These are phyloP conservation scores for Penstemon barbatus DNA, from an alignment of 257 asterid species.

Conservation along the genomic window DNA sequence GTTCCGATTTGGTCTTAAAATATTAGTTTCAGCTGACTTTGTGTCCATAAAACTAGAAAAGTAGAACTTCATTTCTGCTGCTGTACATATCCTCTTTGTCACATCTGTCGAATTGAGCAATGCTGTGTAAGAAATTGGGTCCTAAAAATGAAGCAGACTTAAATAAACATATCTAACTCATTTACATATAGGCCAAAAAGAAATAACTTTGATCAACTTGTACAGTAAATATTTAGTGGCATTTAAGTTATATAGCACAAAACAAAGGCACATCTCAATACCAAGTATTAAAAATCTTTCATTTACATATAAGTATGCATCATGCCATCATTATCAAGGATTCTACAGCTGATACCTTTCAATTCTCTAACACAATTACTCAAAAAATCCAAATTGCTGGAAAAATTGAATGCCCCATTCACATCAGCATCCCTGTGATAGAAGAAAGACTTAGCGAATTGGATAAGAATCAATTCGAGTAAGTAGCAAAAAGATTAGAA, in stretches of 20 bases:
- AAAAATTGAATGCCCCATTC: slow-evolving; percentile 77
- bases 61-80: slow-evolving; percentile 94
- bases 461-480: slow-evolving; percentile 24
- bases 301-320: neutral
- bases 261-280: slow-evolving; percentile 1
- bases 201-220: slow-evolving; percentile 6
- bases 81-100: slow-evolving; percentile 80
- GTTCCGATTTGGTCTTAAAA: slow-evolving; percentile 79
- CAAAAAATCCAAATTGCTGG: slow-evolving; percentile 71
- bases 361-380: slow-evolving; percentile 68
- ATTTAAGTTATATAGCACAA: slow-evolving; percentile 9
- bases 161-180: neutral
- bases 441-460: slow-evolving; percentile 22
- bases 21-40: slow-evolving; percentile 55
- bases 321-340: neutral
- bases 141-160: slow-evolving; percentile 16
- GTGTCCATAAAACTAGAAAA: slow-evolving; percentile 69
- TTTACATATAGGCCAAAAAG: neutral
- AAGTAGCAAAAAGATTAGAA: slow-evolving; percentile 1
- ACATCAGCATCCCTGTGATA: slow-evolving; percentile 72
- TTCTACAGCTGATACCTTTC: slow-evolving; percentile 65
- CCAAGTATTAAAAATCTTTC: neutral
- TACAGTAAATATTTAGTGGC: neutral
- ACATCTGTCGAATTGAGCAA: slow-evolving; percentile 64
- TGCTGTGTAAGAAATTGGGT: slow-evolving; percentile 26